Conservation (phyloP, 192 early-diverging fungal species). For the Geranomyces variabilis region DNA sequence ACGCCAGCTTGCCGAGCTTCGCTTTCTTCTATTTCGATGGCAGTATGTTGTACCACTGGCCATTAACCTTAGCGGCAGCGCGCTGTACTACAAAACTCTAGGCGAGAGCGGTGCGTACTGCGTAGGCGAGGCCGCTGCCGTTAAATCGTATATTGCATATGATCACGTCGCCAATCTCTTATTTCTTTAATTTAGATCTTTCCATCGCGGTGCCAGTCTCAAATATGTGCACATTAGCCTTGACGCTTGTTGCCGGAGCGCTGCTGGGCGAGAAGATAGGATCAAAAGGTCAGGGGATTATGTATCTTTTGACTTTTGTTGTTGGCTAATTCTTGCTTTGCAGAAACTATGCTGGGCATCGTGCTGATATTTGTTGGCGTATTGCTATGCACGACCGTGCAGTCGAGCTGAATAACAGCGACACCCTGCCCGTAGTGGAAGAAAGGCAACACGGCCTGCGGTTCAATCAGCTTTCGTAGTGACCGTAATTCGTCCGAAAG, state of each 20-base stretch:
- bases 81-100: conserved; percentile 91
- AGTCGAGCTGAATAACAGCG: neutral
- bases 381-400: conserved; percentile 26
- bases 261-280: conserved; percentile 80
- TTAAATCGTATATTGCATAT: neutral
- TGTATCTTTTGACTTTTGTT: neutral
- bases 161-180: too few relatives aligned
- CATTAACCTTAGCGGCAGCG: conserved; percentile 89
- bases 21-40: conserved; percentile 83
- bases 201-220: conserved; percentile 91
- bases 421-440: too few relatives aligned
- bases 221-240: conserved; percentile 86
- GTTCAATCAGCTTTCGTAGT: too few relatives aligned
- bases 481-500: too few relatives aligned
- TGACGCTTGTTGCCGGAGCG: conserved; percentile 78
- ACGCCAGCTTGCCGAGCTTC: conserved; percentile 65
- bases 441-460: too few relatives aligned
- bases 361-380: conserved; percentile 38
- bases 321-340: neutral
- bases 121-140: neutral
- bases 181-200: conserved; percentile 59
- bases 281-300: conserved; percentile 52
- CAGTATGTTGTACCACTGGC: conserved; percentile 86
- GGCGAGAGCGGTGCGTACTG: conserved; percentile 62
- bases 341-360: conserved; percentile 40